Evolutionary conservation across 352 stramenopile species (phyloP), one percentile per base, ranked within the genome.

Genomic region (Thalassiosira livingstoniorum): DNA sequence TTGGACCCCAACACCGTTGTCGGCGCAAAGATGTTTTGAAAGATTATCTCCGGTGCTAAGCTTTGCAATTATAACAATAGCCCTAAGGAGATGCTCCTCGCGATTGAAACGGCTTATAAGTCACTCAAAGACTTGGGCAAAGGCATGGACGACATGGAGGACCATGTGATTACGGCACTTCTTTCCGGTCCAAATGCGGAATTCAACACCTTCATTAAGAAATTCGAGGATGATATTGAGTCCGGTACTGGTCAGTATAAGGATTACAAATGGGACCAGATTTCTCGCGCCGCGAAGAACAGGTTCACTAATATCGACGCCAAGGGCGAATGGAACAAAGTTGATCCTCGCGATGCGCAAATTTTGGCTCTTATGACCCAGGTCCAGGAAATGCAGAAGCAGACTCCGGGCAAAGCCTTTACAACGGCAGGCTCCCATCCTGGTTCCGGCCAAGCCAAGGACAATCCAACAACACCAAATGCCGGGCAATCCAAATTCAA

Each of bases 301-400:
- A 68, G 68, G 54, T 77, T 57, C 31, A 66, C 42, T 13, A 77
- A 77, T 32, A 77, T 77, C 54, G 45, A 54, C 47, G 71, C 51
- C 7, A 37, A 62, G 23, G 39, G 60, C 2, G 2, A 7, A 34
- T 79, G 71, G 60, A 43, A 13, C 10, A 72, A 71, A 18, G 71
- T 79, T 5, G 55, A 72, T 54, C 68, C 68, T 2, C 11, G 39
- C 1, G 39, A 66, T 54, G 68, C 68, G 4, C 37, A 55, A 39
- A 35, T 77, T 51, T 25, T 54, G 23, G 32, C 61, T 4, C 37
- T 75, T 1, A 57, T 53, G n/a, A 63, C 43, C 25, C 2, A 39
- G 32, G 21, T 75, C 11, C 7, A n/a, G 29, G 5, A 37, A 75
- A 75, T 29, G 21, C 23, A n/a, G 31, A 73, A 10, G 27, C 4